Evolutionary conservation across 352 stramenopile species (phyloP).

Genomic region (Globisporangium polare): DNA sequence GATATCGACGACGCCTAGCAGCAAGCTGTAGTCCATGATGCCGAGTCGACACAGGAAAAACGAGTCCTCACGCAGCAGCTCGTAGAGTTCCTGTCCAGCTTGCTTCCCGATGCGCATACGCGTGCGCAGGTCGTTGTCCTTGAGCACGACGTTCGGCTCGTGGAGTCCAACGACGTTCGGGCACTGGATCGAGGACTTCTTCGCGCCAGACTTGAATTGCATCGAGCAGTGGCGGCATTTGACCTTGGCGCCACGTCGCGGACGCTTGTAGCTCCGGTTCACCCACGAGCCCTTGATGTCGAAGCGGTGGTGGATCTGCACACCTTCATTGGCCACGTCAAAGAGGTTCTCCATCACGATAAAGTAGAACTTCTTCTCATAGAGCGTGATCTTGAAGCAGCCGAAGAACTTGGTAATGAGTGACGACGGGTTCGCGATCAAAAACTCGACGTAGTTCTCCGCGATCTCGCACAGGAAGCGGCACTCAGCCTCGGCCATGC

Average conservation of each 20-base stretch:
- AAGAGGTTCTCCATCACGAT: constrained; percentile 93
- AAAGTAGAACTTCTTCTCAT: constrained; percentile 90
- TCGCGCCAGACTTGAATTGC: constrained; percentile 77
- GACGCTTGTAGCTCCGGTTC: constrained; percentile 80
- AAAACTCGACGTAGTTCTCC: constrained; percentile 81
- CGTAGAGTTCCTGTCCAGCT: constrained; percentile 54
- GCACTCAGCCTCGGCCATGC: constrained; percentile 77
- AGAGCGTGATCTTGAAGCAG: constrained; percentile 88
- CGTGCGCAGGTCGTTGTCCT: constrained; percentile 83
- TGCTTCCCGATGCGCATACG: constrained; percentile 70
- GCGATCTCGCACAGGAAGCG: constrained; percentile 83
- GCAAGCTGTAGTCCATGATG: constrained; percentile 91
- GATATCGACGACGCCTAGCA: constrained; percentile 84
- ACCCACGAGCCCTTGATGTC: constrained; percentile 93
- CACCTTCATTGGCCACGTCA: constrained; percentile 52
- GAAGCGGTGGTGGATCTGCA: constrained; percentile 83
- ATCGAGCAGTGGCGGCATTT: constrained; percentile 86
- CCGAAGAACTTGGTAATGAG: constrained; percentile 89
- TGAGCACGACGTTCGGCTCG: constrained; percentile 83
- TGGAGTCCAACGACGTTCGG: constrained; percentile 77
- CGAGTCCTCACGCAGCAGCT: constrained; percentile 69
- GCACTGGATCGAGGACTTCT: constrained; percentile 64
- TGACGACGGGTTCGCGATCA: constrained; percentile 66
- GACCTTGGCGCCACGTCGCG: constrained; percentile 65
- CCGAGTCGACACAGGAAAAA: constrained; percentile 68